A percentile compares a stretch with the other conserved stretches of the same genome.
phyloP scores from a whole-genome alignment of 176 grass and related monocot species.

The Hyparrhenia diplandra region DNA sequence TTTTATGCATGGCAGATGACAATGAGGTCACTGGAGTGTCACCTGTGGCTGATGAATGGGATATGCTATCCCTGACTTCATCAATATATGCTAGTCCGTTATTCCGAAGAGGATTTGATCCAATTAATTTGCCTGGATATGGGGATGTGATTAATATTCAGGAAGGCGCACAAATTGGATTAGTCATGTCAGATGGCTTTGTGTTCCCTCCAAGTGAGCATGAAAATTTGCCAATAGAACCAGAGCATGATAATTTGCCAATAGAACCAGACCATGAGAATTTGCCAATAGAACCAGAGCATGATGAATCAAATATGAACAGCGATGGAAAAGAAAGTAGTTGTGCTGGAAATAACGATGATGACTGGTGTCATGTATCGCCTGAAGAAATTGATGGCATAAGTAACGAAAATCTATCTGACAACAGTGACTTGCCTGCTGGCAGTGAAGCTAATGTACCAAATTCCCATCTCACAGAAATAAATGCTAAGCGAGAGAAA shows the following conservation, averaged over 20 bases:
- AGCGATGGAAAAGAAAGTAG: slow-evolving; percentile 12
- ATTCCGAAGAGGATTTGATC: slow-evolving; percentile 28
- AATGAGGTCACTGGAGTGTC: slow-evolving; percentile 20
- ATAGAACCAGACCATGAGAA: no score
- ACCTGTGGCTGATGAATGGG: slow-evolving; percentile 37
- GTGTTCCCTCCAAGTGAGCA: slow-evolving; percentile 85
- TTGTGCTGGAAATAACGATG: slow-evolving; percentile 17
- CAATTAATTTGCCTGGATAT: slow-evolving; percentile 30
- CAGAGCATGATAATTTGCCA: no score
- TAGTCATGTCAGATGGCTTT: slow-evolving; percentile 56
- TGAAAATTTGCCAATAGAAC: slow-evolving; percentile 76
- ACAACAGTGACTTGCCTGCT: neutral
- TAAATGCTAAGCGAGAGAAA: slow-evolving; percentile 8
- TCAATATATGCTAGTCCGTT: slow-evolving; percentile 49
- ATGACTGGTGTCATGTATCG: slow-evolving; percentile 24
- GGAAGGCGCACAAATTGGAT: slow-evolving; percentile 29
- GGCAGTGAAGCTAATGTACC: neutral
- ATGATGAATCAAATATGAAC: slow-evolving; percentile 21
- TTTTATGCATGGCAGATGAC: slow-evolving; percentile 48
- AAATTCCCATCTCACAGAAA: slow-evolving; percentile 5
- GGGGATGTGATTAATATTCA: slow-evolving; percentile 6
- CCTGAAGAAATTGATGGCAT: slow-evolving; percentile 23
- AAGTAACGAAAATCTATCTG: slow-evolving; percentile 27
- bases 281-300: slow-evolving; percentile 54
- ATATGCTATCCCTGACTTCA: slow-evolving; percentile 58